Percentiles rank a stretch among this genome's conserved stretches.
Conservation (phyloP, 192 early-diverging fungal genomes). For the Dissophora globulifera region DNA sequence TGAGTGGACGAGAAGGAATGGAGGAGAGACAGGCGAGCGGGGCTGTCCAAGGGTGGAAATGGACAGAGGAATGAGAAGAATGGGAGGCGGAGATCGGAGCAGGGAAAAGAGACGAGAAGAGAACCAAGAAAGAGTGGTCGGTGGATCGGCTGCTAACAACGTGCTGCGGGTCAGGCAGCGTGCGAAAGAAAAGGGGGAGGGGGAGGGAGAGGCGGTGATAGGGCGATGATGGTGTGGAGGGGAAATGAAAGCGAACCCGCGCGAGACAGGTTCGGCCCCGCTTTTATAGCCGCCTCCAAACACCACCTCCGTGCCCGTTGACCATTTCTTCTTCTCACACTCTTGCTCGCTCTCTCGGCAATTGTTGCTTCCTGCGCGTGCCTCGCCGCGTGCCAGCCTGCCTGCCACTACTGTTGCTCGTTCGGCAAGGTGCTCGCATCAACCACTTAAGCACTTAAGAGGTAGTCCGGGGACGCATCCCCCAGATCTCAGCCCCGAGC, state of each 20-base stretch:
- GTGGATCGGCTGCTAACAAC: not conserved
- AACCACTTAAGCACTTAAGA: slow-evolving; percentile 31
- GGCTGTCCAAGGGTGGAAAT: not conserved
- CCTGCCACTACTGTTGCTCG: not conserved
- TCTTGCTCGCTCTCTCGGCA: too few relatives aligned
- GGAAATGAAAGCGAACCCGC: too few relatives aligned
- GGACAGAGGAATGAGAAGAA: not conserved
- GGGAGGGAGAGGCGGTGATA: too few relatives aligned
- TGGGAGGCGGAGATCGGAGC: not conserved
- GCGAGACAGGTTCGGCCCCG: too few relatives aligned
- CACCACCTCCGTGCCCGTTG: too few relatives aligned
- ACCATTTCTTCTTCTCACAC: too few relatives aligned
- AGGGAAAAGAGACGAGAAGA: not conserved
- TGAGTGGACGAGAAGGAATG: not conserved
- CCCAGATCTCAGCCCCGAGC: too few relatives aligned
- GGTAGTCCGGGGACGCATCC: slow-evolving; percentile 14
- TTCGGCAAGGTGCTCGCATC: not conserved
- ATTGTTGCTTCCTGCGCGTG: not conserved
- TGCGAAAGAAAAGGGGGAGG: too few relatives aligned
- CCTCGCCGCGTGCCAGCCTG: too few relatives aligned
- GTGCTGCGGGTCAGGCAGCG: not conserved
- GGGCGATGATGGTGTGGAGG: too few relatives aligned
- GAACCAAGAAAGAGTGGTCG: not conserved
- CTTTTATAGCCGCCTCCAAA: too few relatives aligned
- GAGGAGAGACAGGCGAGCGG: not conserved